Base-by-base conservation (phyloP, 2,329 filamentous ascomycete genomes). In the Juglanconis sp. region DNA sequence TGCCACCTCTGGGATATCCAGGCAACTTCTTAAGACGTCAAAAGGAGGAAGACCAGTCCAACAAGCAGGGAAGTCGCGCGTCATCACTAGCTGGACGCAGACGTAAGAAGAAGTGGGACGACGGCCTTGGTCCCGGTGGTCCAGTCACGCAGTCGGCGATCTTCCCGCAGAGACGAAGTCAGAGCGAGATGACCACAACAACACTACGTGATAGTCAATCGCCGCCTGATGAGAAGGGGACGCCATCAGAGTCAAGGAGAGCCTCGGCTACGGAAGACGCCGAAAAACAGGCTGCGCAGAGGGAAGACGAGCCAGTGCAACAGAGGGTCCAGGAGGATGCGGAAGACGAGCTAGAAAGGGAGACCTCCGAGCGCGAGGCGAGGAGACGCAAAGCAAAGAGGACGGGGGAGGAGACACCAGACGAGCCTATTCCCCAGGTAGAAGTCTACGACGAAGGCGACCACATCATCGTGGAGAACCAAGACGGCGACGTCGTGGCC, bases 131-230 rank as follows among this genome's bases (percentile, higher is more conserved):
- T 2, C 88, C 90, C 3, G 95, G 95, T 63, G 95, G 95, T 0
- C 95, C 92, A 3, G 89, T 98, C 66, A 90, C 85, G 63, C 87
- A 96, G 69, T 96, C 94, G 40, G 95, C 95, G 31, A 97, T 98
- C 67, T 87, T 85, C 65, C 95, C 95, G 2, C 77, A 79, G 60
- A 78, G 79, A 11, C 76, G 74, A 54, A 67, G 57, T 51, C 67
- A 68, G 31, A 66, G 60, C 52, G 67, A 69, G n/a, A 64, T 63
- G 17, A 61, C 63, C 8, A 62, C 65, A 1, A 57, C 62, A 7
- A 57, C 58, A 6, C 52, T 63, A 30, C 64, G 56, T 11, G 63
- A 50, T 36, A 65, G 62, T 35, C 65, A 63, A 3, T 60, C 62
- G 15, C 63, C 64, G 5, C 40, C 59, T 4, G 66, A 65, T n/a